Evolutionary conservation across 495 filamentous ascomycete genomes (phyloP).

Genomic region (Neurospora pannonica): DNA sequence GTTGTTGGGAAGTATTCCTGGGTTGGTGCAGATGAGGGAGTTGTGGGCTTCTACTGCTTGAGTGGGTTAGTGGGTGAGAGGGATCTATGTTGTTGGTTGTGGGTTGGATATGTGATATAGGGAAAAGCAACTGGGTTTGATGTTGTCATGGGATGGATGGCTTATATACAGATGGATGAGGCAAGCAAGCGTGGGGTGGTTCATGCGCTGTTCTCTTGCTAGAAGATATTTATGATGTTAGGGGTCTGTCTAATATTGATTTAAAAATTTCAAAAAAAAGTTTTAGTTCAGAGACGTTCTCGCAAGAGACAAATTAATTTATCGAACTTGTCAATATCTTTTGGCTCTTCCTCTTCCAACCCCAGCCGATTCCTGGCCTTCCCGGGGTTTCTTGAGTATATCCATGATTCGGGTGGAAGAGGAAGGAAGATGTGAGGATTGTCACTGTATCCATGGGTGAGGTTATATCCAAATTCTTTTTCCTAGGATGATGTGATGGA

Average conservation of each 20-base stretch:
- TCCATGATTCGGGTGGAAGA: not conserved
- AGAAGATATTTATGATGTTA: not conserved
- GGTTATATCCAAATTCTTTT: not conserved
- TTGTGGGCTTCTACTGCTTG: slow-evolving; percentile 45
- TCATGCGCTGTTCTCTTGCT: not conserved
- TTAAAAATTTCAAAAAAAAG: no score
- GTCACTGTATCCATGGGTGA: not conserved
- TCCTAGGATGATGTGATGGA: no score
- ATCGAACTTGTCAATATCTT: no score
- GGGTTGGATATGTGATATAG: not conserved
- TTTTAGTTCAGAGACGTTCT: no score
- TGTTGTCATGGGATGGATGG: not conserved
- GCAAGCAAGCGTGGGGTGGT: not conserved
- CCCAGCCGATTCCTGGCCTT: no score
- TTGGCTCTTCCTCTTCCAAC: no score
- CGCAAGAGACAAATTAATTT: no score
- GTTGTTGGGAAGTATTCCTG: slow-evolving; percentile 54
- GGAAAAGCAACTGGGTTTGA: not conserved
- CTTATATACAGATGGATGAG: not conserved
- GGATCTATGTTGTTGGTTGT: no score
- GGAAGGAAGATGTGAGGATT: not conserved
- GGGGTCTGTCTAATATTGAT: not conserved
- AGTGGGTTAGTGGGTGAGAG: no score
- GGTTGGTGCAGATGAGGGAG: slow-evolving; percentile 57
- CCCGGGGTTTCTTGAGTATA: no score